phyloP scores from a whole-genome alignment of 192 early-diverging fungal genomes.

The Gamsiella multidivaricata region DNA sequence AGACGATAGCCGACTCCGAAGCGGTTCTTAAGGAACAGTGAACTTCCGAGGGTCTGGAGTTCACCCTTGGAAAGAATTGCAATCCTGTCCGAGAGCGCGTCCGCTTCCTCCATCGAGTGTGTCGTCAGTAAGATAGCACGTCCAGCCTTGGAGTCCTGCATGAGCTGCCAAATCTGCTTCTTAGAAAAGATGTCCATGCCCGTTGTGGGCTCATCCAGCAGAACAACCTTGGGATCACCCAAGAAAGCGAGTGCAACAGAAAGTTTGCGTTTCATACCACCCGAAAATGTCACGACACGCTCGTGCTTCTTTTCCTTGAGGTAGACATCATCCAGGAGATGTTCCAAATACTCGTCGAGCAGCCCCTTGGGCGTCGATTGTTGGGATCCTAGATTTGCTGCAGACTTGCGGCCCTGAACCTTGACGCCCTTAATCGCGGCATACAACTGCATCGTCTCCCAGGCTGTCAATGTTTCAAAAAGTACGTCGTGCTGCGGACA shows the following conservation, averaged over 20 bases:
- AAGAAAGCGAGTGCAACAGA: conserved; percentile 63
- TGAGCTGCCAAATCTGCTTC: conserved; percentile 65
- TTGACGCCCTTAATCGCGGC: conserved; percentile 62
- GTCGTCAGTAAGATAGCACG: conserved; percentile 69
- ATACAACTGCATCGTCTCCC: conserved; percentile 61
- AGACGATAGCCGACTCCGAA: conserved; percentile 70
- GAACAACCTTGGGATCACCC: conserved; percentile 60
- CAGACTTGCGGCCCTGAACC: conserved; percentile 18
- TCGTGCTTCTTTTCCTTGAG: conserved; percentile 57
- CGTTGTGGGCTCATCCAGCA: conserved; percentile 71
- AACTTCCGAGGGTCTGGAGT: conserved; percentile 62
- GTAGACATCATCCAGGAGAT: conserved; percentile 43
- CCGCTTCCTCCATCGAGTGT: conserved; percentile 76
- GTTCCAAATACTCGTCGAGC: conserved; percentile 36
- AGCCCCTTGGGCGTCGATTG: conserved; percentile 22
- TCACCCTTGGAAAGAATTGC: conserved; percentile 62
- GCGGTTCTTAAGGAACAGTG: conserved; percentile 66
- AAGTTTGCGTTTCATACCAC: conserved; percentile 70
- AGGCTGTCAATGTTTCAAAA: conserved; percentile 57
- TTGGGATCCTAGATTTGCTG: background rate
- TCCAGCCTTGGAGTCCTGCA: conserved; percentile 59
- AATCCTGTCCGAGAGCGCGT: conserved; percentile 60
- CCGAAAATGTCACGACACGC: conserved; percentile 51
- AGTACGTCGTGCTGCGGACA: conserved; percentile 70
- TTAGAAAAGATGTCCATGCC: conserved; percentile 68